Evolutionary conservation across 306 rosid species (phyloP), one percentile per base, ranked within the genome.

Genomic region (Quercus glauca): DNA sequence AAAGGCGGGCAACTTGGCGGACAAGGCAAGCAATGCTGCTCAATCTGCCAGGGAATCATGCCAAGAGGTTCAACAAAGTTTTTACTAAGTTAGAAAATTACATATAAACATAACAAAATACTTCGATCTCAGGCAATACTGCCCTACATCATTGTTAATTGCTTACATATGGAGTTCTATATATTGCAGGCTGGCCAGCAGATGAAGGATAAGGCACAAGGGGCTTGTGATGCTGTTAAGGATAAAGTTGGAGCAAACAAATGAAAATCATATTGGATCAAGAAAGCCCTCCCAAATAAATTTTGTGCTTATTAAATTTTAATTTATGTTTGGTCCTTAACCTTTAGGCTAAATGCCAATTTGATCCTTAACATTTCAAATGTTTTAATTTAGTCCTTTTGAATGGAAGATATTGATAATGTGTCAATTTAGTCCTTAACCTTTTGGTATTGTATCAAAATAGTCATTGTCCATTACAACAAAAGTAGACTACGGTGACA

Each of bases 41-140:
- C 87, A 86, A 76, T 70, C 87, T 78, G 76, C 83, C 73, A 80
- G 76, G 78, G 86, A 82, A 73, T 82, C 87, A 9, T 74, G 83
- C 78, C 88, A 82, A 43, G 85, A 81, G 84, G 89, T 88, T 71
- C 57, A 69, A 43, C 9, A 10, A 59, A 63, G 57, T 5, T 61
- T 69, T 72, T 2, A 17, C 26, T 20, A 57, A 21, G 13, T 64
- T 55, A 37, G 5, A 8, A 3, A 0, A 64, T 41, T 21, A 26
- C 70, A 21, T 37, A 41, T 21, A 43, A 2, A 28, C n/a, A 17
- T 4, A 3, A 17, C 21, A 7, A 49, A 25, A 79, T 7, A 4
- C 53, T 51, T 35, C n/a, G 4, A 41, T 61, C 9, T 13, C 8
- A 26, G 15, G 26, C 1, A 13, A 12, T 26, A 53, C 21, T 1